Base-by-base conservation (phyloP, 108 stramenopile genomes). In the Discostella pseudostelligera region DNA sequence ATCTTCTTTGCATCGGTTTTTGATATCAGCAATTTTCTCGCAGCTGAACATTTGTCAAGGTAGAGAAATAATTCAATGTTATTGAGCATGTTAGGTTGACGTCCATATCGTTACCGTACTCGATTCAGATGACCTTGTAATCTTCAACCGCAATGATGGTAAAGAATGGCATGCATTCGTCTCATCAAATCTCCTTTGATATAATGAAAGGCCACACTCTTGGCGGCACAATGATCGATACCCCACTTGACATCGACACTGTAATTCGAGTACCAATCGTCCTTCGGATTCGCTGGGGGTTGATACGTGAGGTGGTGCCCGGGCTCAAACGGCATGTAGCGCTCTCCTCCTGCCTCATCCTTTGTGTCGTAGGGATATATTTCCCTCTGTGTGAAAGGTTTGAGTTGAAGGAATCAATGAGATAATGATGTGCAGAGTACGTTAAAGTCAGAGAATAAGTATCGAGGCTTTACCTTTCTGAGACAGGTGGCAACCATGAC, bases 281-380 rank as follows among this genome's bases (percentile, higher is more conserved):
- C 66, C 12, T 16, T 65, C 19, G 47, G 64, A 59, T 89, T 72
- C 35, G 62, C 47, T 0, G 89, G 89, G n/a, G 80, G 63, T 46
- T 56, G 39, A 60, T 88, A 96, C 19, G 62, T 77, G 28, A 84
- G 83, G 66, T 96, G 96, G 49, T 97, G 92, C 0, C 89, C 93
- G 14, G 97, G 96, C 48, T 83, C 64, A 76, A 97, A 98, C 13
- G 96, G 96, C 87, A 92, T 94, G 65, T 96, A 98, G 17, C 97
- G 79, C 62, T 98, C 97, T 0, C 94, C 83, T 0, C 95, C 95
- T 8, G 62, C 51, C 25, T 84, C 85, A 58, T 98, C 97, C 51
- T 94, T 88, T 37, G 97, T 97, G 60, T 97, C 93, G 69, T 88
- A 93, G 1, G 92, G 87, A 17, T 72, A 65, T 32, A 96, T 81